phyloP scores from a whole-genome alignment of 805 yeast species.

The Starmerella ratchasimensis region DNA sequence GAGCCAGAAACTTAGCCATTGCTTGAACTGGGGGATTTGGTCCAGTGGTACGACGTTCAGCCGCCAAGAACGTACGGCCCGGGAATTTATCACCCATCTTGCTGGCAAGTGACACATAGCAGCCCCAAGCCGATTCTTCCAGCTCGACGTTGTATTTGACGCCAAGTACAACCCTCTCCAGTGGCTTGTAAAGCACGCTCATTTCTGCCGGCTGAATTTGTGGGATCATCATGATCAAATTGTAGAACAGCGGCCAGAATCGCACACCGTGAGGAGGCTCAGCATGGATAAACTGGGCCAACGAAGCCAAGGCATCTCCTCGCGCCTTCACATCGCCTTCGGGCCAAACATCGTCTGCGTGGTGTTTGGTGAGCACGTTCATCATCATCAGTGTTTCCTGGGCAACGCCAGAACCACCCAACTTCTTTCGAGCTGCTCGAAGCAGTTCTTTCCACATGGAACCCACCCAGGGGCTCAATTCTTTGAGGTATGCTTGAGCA shows the following conservation, averaged over 20 bases:
- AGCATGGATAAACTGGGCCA: constrained; percentile 11
- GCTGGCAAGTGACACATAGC: constrained; percentile 16
- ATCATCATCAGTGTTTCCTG: constrained; percentile 25
- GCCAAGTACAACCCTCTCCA: constrained; percentile 9
- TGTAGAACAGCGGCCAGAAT: constrained; percentile 20
- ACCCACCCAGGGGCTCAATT: neutral
- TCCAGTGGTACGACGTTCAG: constrained; percentile 7
- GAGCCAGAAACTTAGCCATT: constrained; percentile 8
- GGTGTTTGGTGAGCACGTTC: constrained; percentile 34
- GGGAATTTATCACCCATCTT: constrained; percentile 9
- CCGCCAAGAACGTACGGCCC: constrained; percentile 7
- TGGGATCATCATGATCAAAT: constrained; percentile 14
- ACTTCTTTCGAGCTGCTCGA: constrained; percentile 17
- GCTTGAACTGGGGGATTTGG: constrained; percentile 5
- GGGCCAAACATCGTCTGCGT: constrained; percentile 23
- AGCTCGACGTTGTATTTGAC: constrained; percentile 14
- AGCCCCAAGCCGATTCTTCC: constrained; percentile 21
- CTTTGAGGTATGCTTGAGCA: constrained; percentile 24
- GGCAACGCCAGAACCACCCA: constrained; percentile 16
- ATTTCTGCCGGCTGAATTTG: constrained; percentile 4
- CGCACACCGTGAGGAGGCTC: constrained; percentile 11
- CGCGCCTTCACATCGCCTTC: constrained; percentile 4
- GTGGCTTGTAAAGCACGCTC: constrained; percentile 9
- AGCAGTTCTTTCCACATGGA: constrained; percentile 15
- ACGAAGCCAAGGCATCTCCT: constrained; percentile 14